Percentiles rank a stretch among this genome's conserved stretches.
Conservation (phyloP, 208 protist genomes). For the Trypanosomatidae sp. region DNA sequence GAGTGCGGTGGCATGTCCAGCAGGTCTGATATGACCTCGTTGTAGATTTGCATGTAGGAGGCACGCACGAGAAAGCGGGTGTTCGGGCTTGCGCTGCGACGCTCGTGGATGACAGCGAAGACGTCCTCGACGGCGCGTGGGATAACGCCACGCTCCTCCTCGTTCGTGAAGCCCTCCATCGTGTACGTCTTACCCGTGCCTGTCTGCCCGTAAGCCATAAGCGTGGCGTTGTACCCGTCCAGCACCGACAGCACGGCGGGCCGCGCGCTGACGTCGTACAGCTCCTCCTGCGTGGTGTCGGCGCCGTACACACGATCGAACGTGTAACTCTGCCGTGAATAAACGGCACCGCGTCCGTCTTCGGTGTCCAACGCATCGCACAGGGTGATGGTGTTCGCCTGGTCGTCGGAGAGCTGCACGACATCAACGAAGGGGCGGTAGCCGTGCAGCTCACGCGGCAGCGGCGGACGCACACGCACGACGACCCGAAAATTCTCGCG, state of each 20-base stretch:
- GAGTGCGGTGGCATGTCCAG: constrained; percentile 41
- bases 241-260: constrained; percentile 75
- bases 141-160: constrained; percentile 83
- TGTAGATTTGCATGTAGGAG: constrained; percentile 92
- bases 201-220: constrained; percentile 91
- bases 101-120: constrained; percentile 46
- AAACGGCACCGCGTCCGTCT: constrained; percentile 50
- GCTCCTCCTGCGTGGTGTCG: constrained; percentile 48
- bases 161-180: constrained; percentile 86
- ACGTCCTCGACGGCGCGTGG: constrained; percentile 64
- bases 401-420: constrained; percentile 53
- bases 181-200: constrained; percentile 89
- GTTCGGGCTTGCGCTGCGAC: constrained; percentile 12
- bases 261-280: constrained; percentile 77
- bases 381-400: constrained; percentile 59
- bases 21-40: constrained; percentile 87
- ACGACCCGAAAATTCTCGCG: constrained; percentile 81
- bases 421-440: constrained; percentile 65
- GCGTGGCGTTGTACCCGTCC: constrained; percentile 82
- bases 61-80: constrained; percentile 58
- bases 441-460: constrained; percentile 75
- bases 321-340: constrained; percentile 72
- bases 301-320: constrained; percentile 70
- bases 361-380: constrained; percentile 75
- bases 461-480: constrained; percentile 85